A percentile compares a stretch with the other conserved stretches of the same genome.
phyloP scores from a whole-genome alignment of 805 yeast genomes.

The Candida sphagnicola region DNA sequence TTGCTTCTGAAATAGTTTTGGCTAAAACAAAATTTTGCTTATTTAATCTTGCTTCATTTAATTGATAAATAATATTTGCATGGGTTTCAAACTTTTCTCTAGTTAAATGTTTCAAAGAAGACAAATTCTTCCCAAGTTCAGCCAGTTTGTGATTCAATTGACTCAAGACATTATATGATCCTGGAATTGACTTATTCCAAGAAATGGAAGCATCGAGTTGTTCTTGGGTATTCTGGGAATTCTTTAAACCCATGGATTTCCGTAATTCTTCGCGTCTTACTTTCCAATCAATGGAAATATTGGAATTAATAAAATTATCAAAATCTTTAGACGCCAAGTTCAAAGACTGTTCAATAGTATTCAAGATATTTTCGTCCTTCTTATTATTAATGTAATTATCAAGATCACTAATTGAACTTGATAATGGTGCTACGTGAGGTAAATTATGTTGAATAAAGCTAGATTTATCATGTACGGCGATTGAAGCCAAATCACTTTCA shows the following conservation, averaged over 20 bases:
- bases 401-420: conserved; percentile 28
- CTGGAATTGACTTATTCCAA: conserved; percentile 34
- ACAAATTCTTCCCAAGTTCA: neutral
- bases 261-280: conserved; percentile 70
- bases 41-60: conserved; percentile 65
- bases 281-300: conserved; percentile 80
- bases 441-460: conserved; percentile 1
- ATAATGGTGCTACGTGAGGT: conserved; percentile 3
- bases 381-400: conserved; percentile 63
- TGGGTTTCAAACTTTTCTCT: conserved; percentile 66
- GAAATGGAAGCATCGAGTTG: conserved; percentile 21
- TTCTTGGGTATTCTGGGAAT: conserved; percentile 3
- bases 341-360: conserved; percentile 79
- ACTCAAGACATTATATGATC: conserved; percentile 29
- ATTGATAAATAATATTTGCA: conserved; percentile 65
- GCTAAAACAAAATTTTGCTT: conserved; percentile 53
- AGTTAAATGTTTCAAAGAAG: conserved; percentile 27
- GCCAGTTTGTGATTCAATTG: conserved; percentile 20
- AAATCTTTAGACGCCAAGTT: conserved; percentile 75
- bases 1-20: conserved; percentile 55
- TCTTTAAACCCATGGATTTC: conserved; percentile 58
- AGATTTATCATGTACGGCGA: conserved; percentile 6
- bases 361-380: conserved; percentile 77
- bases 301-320: conserved; percentile 69
- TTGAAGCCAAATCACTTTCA: conserved; percentile 51